Conservation (phyloP, 768 basidiomycete genomes). For the Aureoboletus auriporus region DNA sequence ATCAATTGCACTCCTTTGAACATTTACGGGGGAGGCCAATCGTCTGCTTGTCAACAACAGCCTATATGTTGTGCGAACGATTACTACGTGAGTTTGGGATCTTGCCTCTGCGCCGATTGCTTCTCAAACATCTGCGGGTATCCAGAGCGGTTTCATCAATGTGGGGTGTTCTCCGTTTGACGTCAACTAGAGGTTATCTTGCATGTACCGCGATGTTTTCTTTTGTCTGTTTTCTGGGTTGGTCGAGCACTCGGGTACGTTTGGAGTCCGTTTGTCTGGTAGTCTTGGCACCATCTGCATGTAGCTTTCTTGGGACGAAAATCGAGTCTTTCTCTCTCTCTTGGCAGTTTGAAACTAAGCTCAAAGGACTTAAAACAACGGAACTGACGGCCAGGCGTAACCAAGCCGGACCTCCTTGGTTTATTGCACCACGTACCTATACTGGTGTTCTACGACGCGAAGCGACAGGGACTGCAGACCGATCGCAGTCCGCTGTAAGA, state of each 20-base stretch:
- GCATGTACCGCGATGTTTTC: neutral
- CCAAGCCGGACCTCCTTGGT: too few species aligned
- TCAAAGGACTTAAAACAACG: too few species aligned
- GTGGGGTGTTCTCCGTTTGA: constrained; percentile 24
- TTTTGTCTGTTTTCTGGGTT: constrained; percentile 7
- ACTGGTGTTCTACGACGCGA: too few species aligned
- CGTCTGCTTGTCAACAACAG: constrained; percentile 19
- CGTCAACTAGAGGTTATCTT: constrained; percentile 15
- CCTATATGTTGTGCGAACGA: constrained; percentile 24
- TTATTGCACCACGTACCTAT: too few species aligned
- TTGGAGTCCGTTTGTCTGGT: neutral
- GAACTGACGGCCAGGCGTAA: too few species aligned
- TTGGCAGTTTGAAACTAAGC: too few species aligned
- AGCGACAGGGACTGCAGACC: too few species aligned
- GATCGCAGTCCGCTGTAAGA: too few species aligned
- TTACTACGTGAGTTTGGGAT: constrained; percentile 14
- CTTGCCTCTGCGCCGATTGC: neutral
- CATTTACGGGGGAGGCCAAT: constrained; percentile 15
- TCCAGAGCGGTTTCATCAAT: constrained; percentile 16
- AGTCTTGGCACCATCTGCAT: neutral
- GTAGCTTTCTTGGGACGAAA: neutral
- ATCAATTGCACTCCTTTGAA: constrained; percentile 22
- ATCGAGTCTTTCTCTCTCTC: too few species aligned
- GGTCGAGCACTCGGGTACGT: neutral
- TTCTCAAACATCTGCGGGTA: neutral